Conservation (phyloP, 2,329 filamentous ascomycete species). For the Rutstroemia sp. region DNA sequence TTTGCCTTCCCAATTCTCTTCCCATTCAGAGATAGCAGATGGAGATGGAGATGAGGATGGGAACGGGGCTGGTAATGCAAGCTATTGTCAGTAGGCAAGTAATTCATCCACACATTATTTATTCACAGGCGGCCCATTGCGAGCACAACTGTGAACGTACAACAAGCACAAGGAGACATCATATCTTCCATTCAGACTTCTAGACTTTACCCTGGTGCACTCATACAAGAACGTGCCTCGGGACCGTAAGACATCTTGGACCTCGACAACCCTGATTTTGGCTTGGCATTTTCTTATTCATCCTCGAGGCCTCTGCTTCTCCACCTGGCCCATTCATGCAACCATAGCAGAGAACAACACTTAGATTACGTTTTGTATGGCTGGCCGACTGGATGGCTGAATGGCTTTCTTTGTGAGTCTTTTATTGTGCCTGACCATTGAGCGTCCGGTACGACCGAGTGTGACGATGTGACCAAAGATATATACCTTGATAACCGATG, state of each 20-base stretch:
- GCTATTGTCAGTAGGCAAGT: too few relatives aligned
- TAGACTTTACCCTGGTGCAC: neutral
- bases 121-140: too few relatives aligned
- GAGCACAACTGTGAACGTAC: too few relatives aligned
- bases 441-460: neutral
- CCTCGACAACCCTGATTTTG: neutral
- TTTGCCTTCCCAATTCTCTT: too few relatives aligned
- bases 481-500: neutral
- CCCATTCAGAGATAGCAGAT: too few relatives aligned
- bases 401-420: neutral
- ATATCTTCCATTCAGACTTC: neutral
- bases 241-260: neutral
- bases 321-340: neutral
- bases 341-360: too few relatives aligned
- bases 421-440: neutral
- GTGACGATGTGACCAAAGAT: neutral
- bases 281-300: neutral
- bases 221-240: neutral
- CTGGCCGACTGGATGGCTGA: neutral
- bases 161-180: neutral
- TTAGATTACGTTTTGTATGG: neutral
- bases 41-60: too few relatives aligned
- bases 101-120: too few relatives aligned
- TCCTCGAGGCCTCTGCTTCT: neutral
- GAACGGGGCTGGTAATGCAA: too few relatives aligned